Base-by-base conservation (phyloP, 225 moss, liverwort and hornwort species). In the Marchantia polymorpha region DNA sequence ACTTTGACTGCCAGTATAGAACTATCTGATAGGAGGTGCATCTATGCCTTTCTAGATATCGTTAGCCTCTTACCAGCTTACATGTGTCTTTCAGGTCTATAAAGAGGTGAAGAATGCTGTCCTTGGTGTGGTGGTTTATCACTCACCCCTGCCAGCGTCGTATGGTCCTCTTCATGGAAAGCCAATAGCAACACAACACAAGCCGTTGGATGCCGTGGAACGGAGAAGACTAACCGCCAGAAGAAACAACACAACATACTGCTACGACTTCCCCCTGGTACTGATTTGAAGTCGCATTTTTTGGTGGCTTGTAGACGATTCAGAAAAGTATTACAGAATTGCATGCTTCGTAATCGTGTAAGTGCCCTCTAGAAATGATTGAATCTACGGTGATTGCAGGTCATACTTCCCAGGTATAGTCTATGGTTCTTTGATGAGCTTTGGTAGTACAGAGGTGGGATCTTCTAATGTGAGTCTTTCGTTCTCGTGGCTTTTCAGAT, bases 241-340 rank as follows among this genome's bases (percentile, higher is more conserved):
- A 78, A 89, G 90, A 74, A 93, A 90, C 60, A 94, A 92, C 50
- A 97, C 96, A 5, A 93, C 92, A 31, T 97, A 94, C 81, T 92
- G 93, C 78, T 97, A 94, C 52, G 96, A 97, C 76, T 97, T 97
- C 79, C 96, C 94, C 77, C 86, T 93, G 76, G 93, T 94, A 91
- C 49, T 69, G 39, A 39, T 39, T 39, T 5, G 39, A 39, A 39
- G 39, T 39, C 5, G 39, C 2, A 5, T 64, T 23, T 19, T 56
- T 56, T 56, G 2, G 39, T 39, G 39, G 39, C 39, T 5, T 39
- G 39, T 39, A 39, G 5, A 39, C 39, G 39, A 39, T 39, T 39
- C 39, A 39, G 2, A 39, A 2, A 39, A 39, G 39, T 39, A 39
- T 5, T 39, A 39, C 39, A 39, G 39, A 39, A 39, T 2, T 39